Conservation (phyloP, 78 protist species). For the Dictyostelium discoideum region DNA sequence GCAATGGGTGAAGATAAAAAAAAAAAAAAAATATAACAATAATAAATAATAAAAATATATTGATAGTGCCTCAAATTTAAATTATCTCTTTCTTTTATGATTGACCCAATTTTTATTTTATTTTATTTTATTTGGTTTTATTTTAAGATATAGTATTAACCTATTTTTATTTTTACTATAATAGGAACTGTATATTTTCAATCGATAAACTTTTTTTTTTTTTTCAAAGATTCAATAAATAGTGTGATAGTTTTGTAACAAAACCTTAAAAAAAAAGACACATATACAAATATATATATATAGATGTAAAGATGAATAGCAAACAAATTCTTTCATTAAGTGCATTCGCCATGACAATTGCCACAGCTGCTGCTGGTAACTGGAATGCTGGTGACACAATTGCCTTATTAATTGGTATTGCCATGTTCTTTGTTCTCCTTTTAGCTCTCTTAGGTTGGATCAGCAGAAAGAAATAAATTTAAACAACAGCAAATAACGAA, state of each 20-base stretch:
- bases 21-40: no score
- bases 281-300: neutral
- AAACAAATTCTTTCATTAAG: conserved; percentile 41
- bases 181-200: neutral
- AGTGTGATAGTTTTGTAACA: no score
- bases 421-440: conserved; percentile 70
- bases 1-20: no score
- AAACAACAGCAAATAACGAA: neutral
- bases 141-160: no score
- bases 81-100: no score
- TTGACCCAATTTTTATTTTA: no score
- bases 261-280: no score
- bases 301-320: conserved; percentile 18
- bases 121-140: no score
- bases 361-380: conserved; percentile 66
- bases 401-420: conserved; percentile 74
- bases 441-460: conserved; percentile 72
- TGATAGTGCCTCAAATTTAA: no score
- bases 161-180: no score
- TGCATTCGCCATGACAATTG: conserved; percentile 3
- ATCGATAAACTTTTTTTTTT: neutral
- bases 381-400: conserved; percentile 81
- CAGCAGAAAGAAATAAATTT: conserved; percentile 44
- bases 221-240: neutral
- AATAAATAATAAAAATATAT: no score